Evolutionary conservation across 2,329 filamentous ascomycete genomes (phyloP).

Genomic region (Trichoderma harzianum): DNA sequence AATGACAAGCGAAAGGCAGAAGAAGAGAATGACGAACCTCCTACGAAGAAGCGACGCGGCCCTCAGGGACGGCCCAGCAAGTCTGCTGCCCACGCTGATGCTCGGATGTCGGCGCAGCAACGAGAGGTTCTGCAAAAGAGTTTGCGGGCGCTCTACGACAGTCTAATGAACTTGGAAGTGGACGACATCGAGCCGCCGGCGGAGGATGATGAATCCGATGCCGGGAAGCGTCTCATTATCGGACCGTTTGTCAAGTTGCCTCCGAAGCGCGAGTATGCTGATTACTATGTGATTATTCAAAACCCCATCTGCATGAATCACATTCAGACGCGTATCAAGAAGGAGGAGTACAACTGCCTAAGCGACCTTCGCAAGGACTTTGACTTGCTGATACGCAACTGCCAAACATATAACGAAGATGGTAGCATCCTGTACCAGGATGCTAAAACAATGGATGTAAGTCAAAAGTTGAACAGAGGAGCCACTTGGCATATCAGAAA

Average conservation of each 20-base stretch:
- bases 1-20: constrained; percentile 86
- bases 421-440: constrained; percentile 88
- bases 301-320: constrained; percentile 94
- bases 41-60: constrained; percentile 73
- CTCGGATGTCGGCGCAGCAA: constrained; percentile 61
- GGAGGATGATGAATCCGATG: constrained; percentile 56
- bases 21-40: constrained; percentile 71
- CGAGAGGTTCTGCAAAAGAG: constrained; percentile 77
- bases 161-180: constrained; percentile 79
- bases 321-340: constrained; percentile 93
- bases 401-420: constrained; percentile 94
- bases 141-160: constrained; percentile 72
- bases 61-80: constrained; percentile 68
- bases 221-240: constrained; percentile 74
- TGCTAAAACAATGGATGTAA: constrained; percentile 87
- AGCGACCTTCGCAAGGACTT: constrained; percentile 81
- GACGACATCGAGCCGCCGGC: constrained; percentile 60
- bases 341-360: constrained; percentile 82
- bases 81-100: constrained; percentile 33
- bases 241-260: constrained; percentile 92
- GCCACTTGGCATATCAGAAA: neutral
- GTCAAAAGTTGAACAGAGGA: constrained; percentile 26
- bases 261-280: constrained; percentile 82
- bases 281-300: constrained; percentile 93
- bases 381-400: constrained; percentile 81